These are phyloP conservation scores for Aureobasidium sp. DNA, from an alignment of 2,329 filamentous ascomycete genomes.

Conservation along the genomic window DNA sequence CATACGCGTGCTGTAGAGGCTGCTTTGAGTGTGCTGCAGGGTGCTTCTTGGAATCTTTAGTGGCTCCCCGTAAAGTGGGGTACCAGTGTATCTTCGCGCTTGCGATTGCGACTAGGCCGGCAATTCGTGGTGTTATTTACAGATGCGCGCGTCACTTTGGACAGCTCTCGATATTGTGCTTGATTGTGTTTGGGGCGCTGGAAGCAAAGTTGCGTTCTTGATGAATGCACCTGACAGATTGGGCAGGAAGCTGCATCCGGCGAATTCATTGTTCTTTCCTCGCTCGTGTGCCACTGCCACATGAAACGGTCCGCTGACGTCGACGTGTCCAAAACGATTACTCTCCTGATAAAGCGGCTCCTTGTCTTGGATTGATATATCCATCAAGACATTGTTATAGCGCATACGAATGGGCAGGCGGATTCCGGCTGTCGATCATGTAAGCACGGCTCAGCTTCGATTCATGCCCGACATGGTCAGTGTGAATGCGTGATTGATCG, in stretches of 20 bases:
- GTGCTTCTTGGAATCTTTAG: background rate
- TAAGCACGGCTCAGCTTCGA: background rate
- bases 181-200: background rate
- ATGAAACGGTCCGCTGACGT: background rate
- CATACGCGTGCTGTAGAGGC: background rate
- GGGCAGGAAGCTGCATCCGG: background rate
- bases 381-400: background rate
- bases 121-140: background rate
- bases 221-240: background rate
- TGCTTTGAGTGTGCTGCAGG: conserved; percentile 1
- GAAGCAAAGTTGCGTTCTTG: background rate
- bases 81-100: background rate
- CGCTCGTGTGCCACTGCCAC: background rate
- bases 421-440: background rate
- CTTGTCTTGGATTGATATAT: conserved; percentile 6
- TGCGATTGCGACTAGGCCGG: background rate
- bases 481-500: background rate
- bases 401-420: background rate
- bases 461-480: background rate
- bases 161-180: background rate
- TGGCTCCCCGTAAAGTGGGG: background rate
- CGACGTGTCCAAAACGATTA: background rate
- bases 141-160: background rate
- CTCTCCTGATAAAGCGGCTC: background rate
- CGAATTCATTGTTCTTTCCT: background rate